Percentiles rank a stretch among this genome's conserved stretches.
Conservation (phyloP, 352 stramenopile genomes). For the Phytopythium ostracodes region DNA sequence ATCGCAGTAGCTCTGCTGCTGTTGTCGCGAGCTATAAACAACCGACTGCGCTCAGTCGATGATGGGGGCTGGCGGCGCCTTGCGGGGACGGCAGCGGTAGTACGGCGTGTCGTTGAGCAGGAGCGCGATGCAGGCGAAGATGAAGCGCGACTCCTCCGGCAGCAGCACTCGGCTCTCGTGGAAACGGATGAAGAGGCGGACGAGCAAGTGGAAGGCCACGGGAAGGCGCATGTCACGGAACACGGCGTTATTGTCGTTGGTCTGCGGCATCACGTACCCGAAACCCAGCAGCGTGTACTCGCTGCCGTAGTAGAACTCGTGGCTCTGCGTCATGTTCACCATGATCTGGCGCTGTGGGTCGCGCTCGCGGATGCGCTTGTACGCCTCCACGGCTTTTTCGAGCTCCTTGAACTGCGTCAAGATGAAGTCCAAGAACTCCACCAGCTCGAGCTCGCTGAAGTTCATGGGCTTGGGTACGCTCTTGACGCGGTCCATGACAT, state of each 20-base stretch:
- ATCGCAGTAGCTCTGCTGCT: background rate
- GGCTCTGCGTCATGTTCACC: slow-evolving; percentile 24
- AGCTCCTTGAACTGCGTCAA: slow-evolving; percentile 21
- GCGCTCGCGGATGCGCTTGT: slow-evolving; percentile 23
- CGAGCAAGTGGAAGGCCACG: slow-evolving; percentile 43
- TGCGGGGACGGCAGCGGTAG: slow-evolving; percentile 34
- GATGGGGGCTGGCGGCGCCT: background rate
- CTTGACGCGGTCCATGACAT: slow-evolving; percentile 21
- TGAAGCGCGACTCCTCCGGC: slow-evolving; percentile 38
- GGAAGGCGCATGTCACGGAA: slow-evolving; percentile 52
- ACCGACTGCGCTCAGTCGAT: background rate
- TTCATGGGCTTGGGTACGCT: slow-evolving; percentile 20
- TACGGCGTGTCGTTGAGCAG: slow-evolving; percentile 37
- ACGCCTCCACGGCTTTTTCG: slow-evolving; percentile 21
- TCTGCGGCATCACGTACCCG: slow-evolving; percentile 46
- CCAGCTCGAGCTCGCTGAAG: slow-evolving; percentile 32
- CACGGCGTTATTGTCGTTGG: slow-evolving; percentile 52
- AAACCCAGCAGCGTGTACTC: slow-evolving; percentile 55
- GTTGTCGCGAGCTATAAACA: background rate
- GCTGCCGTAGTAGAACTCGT: slow-evolving; percentile 43
- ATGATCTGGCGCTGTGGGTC: slow-evolving; percentile 33
- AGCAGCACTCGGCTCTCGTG: slow-evolving; percentile 59
- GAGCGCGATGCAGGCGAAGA: slow-evolving; percentile 52
- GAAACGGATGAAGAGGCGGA: slow-evolving; percentile 48
- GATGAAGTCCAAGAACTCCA: slow-evolving; percentile 23